phyloP scores from a whole-genome alignment of 2,329 filamentous ascomycete species.

The Botrytis squamosa region DNA sequence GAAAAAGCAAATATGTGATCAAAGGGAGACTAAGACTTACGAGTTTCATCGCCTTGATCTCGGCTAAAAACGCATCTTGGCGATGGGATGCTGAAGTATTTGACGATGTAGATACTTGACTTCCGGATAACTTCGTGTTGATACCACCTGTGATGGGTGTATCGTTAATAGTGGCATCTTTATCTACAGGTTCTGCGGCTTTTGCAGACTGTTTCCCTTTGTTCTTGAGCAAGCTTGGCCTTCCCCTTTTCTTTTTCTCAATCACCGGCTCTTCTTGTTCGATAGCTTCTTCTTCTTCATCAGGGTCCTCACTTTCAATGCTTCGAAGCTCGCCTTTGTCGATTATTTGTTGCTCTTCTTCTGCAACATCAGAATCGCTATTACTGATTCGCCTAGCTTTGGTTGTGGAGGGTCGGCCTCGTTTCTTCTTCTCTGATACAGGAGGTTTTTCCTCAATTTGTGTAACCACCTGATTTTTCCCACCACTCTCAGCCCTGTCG shows the following conservation, averaged over 20 bases:
- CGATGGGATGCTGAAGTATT: conserved; percentile 18
- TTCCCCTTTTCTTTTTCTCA: conserved; percentile 17
- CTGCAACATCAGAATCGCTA: background rate
- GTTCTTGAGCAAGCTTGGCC: conserved; percentile 2
- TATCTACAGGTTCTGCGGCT: background rate
- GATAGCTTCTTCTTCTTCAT: background rate
- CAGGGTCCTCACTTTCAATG: background rate
- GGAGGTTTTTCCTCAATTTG: background rate
- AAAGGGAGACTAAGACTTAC: conserved; percentile 26
- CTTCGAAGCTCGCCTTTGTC: background rate
- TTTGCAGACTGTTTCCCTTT: background rate
- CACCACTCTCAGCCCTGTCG: background rate
- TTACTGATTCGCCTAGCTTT: background rate
- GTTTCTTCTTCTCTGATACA: background rate
- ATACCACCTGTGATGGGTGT: background rate
- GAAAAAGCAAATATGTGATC: background rate
- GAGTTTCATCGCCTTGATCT: conserved; percentile 38
- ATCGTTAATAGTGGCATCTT: background rate
- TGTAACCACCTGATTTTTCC: no score
- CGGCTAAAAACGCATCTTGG: conserved; percentile 33
- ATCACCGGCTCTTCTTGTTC: background rate
- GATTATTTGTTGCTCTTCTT: background rate
- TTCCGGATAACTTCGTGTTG: background rate
- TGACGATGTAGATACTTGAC: background rate
- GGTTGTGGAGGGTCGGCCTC: conserved; percentile 1